phyloP scores from a whole-genome alignment of 352 stramenopile genomes.

The Globisporangium paddicum region DNA sequence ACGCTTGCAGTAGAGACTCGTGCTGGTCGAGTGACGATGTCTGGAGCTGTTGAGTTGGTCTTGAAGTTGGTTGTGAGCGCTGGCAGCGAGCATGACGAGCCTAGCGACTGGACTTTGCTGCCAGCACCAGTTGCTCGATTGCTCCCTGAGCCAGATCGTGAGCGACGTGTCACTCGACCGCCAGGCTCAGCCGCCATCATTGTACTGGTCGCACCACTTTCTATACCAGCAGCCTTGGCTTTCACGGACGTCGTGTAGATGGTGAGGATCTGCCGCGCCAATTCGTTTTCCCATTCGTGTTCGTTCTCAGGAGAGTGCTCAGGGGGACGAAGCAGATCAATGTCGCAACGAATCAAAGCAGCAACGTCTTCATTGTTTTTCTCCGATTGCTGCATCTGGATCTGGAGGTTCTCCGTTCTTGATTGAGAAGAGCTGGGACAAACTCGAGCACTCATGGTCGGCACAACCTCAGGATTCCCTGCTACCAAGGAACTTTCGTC shows the following conservation, averaged over 20 bases:
- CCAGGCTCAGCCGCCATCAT: not conserved
- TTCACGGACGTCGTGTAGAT: conserved; percentile 82
- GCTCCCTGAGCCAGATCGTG: not conserved
- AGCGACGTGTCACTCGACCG: not conserved
- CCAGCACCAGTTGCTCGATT: not conserved
- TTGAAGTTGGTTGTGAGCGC: not conserved
- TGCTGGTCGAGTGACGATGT: not conserved
- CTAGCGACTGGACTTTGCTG: not conserved
- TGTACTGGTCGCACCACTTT: not conserved
- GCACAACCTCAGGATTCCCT: not conserved
- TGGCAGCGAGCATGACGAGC: conserved; percentile 20
- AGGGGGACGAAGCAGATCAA: conserved; percentile 51
- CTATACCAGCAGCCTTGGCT: conserved; percentile 30
- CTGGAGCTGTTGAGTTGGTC: not conserved
- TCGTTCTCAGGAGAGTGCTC: conserved; percentile 50
- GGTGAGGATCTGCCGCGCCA: conserved; percentile 86
- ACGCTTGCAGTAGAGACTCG: conserved; percentile 18
- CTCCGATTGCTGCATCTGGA: not conserved
- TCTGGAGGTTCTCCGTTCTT: not conserved
- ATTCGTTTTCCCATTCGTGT: conserved; percentile 88
- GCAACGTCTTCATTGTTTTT: conserved; percentile 11
- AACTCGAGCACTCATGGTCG: not conserved
- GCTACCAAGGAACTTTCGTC: not conserved
- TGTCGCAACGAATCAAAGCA: conserved; percentile 26
- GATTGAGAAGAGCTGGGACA: not conserved